Conservation (phyloP, 495 filamentous ascomycete species). For the Schizothecium vesticola region DNA sequence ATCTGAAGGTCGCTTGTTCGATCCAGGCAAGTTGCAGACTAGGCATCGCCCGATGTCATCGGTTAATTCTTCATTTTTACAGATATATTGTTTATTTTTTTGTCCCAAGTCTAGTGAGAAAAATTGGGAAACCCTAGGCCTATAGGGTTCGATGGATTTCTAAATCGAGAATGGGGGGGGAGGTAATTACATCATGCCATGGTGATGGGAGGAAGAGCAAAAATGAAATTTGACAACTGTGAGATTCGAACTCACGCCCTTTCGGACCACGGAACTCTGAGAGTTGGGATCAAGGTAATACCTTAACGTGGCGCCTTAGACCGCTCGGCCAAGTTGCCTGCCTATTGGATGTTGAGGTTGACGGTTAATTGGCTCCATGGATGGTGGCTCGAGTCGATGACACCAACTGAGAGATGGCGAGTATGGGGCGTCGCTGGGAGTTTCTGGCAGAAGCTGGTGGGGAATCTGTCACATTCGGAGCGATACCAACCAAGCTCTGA, state of each 20-base stretch:
- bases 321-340: not conserved
- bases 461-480: not conserved
- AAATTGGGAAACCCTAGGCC: too few species aligned
- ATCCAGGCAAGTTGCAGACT: not conserved
- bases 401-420: not conserved
- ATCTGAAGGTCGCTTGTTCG: not conserved
- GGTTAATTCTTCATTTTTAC: not conserved
- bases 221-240: not conserved
- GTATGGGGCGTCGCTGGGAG: not conserved
- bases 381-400: not conserved
- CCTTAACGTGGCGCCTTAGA: not conserved
- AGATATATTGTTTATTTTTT: not conserved
- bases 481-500: not conserved
- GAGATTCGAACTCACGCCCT: not conserved
- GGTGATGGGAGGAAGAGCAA: not conserved
- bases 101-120: too few species aligned
- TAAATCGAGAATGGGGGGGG: not conserved
- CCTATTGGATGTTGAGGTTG: not conserved
- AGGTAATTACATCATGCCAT: not conserved
- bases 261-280: not conserved
- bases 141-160: too few species aligned
- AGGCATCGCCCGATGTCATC: not conserved
- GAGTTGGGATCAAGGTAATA: not conserved
- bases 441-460: not conserved
- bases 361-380: not conserved